Evolutionary conservation across 2,329 filamentous ascomycete species (phyloP).

Genomic region (Ceratocystis albifundus): DNA sequence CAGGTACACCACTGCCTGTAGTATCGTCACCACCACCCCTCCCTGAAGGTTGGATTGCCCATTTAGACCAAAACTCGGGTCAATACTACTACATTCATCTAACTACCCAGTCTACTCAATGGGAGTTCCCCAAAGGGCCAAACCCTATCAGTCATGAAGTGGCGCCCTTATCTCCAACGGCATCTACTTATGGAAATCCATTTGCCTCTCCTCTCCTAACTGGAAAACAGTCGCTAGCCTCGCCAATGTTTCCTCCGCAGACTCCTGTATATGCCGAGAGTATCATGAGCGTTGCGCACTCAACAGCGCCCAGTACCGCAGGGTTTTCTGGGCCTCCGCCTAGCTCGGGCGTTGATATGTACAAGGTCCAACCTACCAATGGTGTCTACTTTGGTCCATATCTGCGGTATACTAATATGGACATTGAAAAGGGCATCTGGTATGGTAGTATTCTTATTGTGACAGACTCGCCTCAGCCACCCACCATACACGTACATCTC

Average conservation of each 20-base stretch:
- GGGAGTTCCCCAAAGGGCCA: constrained; percentile 96
- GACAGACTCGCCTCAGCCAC: constrained; percentile 80
- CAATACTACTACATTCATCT: constrained; percentile 99
- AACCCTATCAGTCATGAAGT: constrained; percentile 78
- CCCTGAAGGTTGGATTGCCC: constrained; percentile 96
- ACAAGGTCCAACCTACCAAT: constrained; percentile 86
- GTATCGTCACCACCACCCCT: constrained; percentile 79
- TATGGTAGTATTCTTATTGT: constrained; percentile 86
- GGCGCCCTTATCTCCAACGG: constrained; percentile 69
- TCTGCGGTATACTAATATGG: constrained; percentile 92
- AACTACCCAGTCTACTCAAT: constrained; percentile 88
- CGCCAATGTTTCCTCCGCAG: constrained; percentile 71
- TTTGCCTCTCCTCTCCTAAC: constrained; percentile 57
- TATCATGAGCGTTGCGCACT: constrained; percentile 67
- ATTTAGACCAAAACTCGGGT: constrained; percentile 86
- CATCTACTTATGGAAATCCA: constrained; percentile 64
- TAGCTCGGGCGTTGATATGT: constrained; percentile 80
- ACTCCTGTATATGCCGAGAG: constrained; percentile 77
- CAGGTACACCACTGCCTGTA: constrained; percentile 20
- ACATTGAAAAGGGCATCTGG: constrained; percentile 82
- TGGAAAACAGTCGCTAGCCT: constrained; percentile 45
- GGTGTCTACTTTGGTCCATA: constrained; percentile 98
- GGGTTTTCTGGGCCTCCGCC: constrained; percentile 85
- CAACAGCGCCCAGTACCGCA: constrained; percentile 62
- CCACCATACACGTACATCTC: constrained; percentile 89